phyloP scores from a whole-genome alignment of 208 protist species.

The Wallacemonas sp. region DNA sequence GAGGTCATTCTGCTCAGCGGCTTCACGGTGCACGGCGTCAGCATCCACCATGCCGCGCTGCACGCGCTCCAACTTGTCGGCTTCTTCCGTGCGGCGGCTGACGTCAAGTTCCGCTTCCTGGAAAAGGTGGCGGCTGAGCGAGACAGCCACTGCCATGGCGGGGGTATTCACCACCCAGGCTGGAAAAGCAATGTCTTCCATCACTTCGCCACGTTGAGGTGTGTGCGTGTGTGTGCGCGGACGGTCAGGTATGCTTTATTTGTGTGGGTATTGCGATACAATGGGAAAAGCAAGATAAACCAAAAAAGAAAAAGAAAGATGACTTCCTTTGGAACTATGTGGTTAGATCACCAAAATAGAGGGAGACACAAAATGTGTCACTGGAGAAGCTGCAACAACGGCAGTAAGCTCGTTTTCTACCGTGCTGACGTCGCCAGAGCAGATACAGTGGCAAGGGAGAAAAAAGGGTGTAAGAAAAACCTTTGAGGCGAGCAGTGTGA shows the following conservation, averaged over 20 bases:
- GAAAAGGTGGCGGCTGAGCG: conserved; percentile 32
- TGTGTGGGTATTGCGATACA: too few species aligned
- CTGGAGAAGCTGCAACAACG: conserved; percentile 2
- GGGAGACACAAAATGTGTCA: neutral
- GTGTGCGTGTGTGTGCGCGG: too few species aligned
- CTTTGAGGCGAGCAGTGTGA: conserved; percentile 1
- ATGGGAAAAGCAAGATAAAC: too few species aligned
- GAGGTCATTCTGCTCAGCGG: conserved; percentile 2
- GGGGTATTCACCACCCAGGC: conserved; percentile 60
- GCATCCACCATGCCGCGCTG: neutral
- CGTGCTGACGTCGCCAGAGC: neutral
- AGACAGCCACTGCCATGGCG: conserved; percentile 50
- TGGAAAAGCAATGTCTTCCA: conserved; percentile 80
- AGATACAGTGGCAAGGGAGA: conserved; percentile 7
- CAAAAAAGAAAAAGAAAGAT: neutral
- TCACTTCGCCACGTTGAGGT: too few species aligned
- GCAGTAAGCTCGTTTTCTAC: neutral
- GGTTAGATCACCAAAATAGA: too few species aligned
- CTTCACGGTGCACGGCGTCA: neutral
- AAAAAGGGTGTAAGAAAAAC: conserved; percentile 8
- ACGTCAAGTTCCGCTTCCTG: conserved; percentile 5
- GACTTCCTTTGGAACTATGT: too few species aligned
- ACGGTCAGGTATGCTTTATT: too few species aligned
- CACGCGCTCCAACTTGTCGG: neutral
- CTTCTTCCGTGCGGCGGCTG: neutral